Conservation (phyloP, 495 filamentous ascomycete species). For the Daldinia concentrica region DNA sequence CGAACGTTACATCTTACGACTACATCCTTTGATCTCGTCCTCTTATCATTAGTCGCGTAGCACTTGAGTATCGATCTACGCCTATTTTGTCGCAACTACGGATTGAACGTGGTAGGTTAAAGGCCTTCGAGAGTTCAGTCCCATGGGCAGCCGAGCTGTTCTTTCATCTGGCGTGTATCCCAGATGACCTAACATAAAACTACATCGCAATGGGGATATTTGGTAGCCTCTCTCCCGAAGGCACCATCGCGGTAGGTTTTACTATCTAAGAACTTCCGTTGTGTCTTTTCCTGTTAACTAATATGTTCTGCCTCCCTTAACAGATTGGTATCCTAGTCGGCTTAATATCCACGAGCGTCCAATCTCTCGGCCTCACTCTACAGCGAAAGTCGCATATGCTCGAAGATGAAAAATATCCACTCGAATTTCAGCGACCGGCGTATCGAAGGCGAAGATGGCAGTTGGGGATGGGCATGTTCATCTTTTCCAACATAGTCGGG, state of each 20-base stretch:
- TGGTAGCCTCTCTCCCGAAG: slow-evolving; percentile 83
- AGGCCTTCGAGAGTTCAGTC: slow-evolving; percentile 7
- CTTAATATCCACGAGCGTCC: slow-evolving; percentile 88
- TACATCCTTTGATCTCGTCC: neutral
- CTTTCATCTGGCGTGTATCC: slow-evolving; percentile 34
- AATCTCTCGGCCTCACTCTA: slow-evolving; percentile 95
- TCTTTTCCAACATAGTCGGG: slow-evolving; percentile 90
- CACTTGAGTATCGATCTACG: slow-evolving; percentile 3
- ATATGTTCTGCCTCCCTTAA: neutral
- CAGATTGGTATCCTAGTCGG: slow-evolving; percentile 94
- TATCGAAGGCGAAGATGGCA: slow-evolving; percentile 95
- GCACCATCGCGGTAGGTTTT: slow-evolving; percentile 81
- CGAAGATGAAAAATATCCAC: slow-evolving; percentile 89
- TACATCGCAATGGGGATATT: slow-evolving; percentile 71
- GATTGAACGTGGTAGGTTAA: slow-evolving; percentile 5
- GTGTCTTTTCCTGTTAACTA: neutral
- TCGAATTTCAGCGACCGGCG: slow-evolving; percentile 82
- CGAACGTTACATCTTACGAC: slow-evolving; percentile 11
- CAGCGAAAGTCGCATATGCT: slow-evolving; percentile 98
- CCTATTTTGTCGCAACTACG: slow-evolving; percentile 2
- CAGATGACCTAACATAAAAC: slow-evolving; percentile 47
- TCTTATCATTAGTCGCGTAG: neutral
- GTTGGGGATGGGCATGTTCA: slow-evolving; percentile 97
- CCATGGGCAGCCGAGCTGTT: slow-evolving; percentile 39
- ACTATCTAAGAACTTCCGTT: neutral